phyloP scores from a whole-genome alignment of 441 rosid species.

The Cnidoscolus chayamansa region DNA sequence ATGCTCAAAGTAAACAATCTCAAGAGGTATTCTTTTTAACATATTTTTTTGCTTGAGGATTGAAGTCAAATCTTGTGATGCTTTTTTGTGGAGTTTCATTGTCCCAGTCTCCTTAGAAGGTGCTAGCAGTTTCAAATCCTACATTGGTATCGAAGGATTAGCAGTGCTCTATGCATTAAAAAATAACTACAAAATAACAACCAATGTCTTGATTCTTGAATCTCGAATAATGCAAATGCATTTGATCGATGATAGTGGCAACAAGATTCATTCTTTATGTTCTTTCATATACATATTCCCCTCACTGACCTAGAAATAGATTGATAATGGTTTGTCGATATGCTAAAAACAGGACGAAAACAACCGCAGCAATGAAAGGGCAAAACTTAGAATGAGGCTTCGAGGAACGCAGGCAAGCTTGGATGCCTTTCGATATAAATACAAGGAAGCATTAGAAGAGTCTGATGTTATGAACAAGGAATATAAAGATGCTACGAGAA shows the following conservation, averaged over 20 bases:
- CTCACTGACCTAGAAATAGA: neutral
- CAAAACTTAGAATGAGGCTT: conserved; percentile 75
- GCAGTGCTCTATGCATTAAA: neutral
- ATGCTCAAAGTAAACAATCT: conserved; percentile 35
- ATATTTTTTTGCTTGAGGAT: conserved; percentile 18
- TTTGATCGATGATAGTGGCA: neutral
- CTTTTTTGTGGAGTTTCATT: conserved; percentile 38
- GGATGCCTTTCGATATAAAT: conserved; percentile 54
- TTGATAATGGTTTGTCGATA: neutral
- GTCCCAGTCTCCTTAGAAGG: neutral
- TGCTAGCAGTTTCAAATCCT: neutral
- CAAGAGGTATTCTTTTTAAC: conserved; percentile 39
- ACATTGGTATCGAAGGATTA: neutral
- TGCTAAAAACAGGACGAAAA: conserved; percentile 45
- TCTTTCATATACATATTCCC: neutral
- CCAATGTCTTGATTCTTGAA: no score
- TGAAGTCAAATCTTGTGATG: conserved; percentile 35
- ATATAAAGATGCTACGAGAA: conserved; percentile 57
- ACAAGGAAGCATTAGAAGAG: conserved; percentile 45
- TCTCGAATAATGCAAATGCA: no score
- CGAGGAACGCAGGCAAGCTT: conserved; percentile 68
- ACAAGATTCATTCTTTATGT: neutral
- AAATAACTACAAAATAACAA: no score
- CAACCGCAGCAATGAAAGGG: conserved; percentile 46
- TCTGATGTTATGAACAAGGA: conserved; percentile 53